These are phyloP conservation scores for Coniella vitis DNA, from an alignment of 2,329 filamentous ascomycete species.

Conservation along the genomic window DNA sequence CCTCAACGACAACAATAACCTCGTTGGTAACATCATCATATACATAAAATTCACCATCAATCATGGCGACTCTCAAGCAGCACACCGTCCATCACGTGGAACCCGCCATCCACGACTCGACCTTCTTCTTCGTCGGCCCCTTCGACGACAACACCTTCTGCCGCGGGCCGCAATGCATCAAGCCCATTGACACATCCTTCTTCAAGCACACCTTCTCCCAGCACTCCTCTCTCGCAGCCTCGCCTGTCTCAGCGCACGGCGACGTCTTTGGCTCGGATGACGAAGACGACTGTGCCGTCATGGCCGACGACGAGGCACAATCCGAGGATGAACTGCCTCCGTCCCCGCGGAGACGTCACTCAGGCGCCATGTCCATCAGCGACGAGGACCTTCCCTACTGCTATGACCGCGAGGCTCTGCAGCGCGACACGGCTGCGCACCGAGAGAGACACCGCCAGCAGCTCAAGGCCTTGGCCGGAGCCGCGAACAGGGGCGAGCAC, in stretches of 20 bases:
- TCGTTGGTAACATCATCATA: no score
- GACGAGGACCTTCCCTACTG: slow-evolving; percentile 15
- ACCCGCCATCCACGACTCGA: slow-evolving; percentile 5
- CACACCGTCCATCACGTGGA: slow-evolving; percentile 3
- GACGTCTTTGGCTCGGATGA: slow-evolving; percentile 2
- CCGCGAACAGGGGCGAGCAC: background rate
- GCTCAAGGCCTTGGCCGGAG: background rate
- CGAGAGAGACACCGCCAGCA: slow-evolving; percentile 9
- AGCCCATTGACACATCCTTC: slow-evolving; percentile 14
- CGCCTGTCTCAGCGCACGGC: slow-evolving; percentile 6
- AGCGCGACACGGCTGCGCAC: slow-evolving; percentile 12
- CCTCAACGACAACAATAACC: no score
- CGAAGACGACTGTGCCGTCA: slow-evolving; percentile 12
- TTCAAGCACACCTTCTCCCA: slow-evolving; percentile 11
- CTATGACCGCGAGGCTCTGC: slow-evolving; percentile 14
- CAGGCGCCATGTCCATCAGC: slow-evolving; percentile 16
- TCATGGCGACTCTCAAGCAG: background rate
- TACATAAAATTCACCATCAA: background rate
- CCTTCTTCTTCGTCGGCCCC: slow-evolving; percentile 12
- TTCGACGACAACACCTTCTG: slow-evolving; percentile 15
- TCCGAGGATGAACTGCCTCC: slow-evolving; percentile 16
- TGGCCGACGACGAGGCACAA: slow-evolving; percentile 14
- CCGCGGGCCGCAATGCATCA: slow-evolving; percentile 10
- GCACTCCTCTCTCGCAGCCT: slow-evolving; percentile 8
- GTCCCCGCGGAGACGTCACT: slow-evolving; percentile 13